Evolutionary conservation across 306 rosid genomes (phyloP).

Genomic region (Cucumis cinereus): DNA sequence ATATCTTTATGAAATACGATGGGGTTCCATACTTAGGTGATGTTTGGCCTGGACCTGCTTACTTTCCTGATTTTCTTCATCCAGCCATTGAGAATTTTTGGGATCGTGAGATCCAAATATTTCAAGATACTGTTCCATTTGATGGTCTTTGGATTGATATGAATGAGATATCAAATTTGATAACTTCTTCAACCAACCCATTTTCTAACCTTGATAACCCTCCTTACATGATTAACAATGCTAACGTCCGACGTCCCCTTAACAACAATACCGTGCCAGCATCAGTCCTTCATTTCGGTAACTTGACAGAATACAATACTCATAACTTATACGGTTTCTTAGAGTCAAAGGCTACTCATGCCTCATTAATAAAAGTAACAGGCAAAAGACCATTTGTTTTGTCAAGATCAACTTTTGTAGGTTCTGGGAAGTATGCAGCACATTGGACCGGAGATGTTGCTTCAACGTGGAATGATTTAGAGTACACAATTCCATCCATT

Average conservation of each 20-base stretch:
- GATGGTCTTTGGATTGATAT: slow-evolving; percentile 91
- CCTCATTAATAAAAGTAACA: slow-evolving; percentile 35
- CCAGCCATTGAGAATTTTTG: slow-evolving; percentile 41
- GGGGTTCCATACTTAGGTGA: slow-evolving; percentile 57
- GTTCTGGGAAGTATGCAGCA: slow-evolving; percentile 81
- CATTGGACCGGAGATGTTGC: slow-evolving; percentile 96
- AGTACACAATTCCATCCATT: slow-evolving; percentile 53
- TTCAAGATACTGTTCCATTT: slow-evolving; percentile 39
- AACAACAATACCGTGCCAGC: slow-evolving; percentile 45
- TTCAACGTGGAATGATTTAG: slow-evolving; percentile 79
- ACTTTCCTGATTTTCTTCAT: slow-evolving; percentile 66
- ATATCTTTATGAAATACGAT: slow-evolving; percentile 49
- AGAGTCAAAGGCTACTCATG: slow-evolving; percentile 52
- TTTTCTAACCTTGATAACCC: slow-evolving; percentile 62
- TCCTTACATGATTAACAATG: slow-evolving; percentile 57
- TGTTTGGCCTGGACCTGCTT: slow-evolving; percentile 89
- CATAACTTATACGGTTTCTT: slow-evolving; percentile 75
- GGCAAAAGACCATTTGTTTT: slow-evolving; percentile 83
- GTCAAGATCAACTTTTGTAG: slow-evolving; percentile 69
- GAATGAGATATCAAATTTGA: slow-evolving; percentile 74
- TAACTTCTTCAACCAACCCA: slow-evolving; percentile 34
- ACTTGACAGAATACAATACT: slow-evolving; percentile 55
- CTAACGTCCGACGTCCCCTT: slow-evolving; percentile 26
- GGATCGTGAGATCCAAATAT: slow-evolving; percentile 56
- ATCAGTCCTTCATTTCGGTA: slow-evolving; percentile 47